A percentile compares a stretch with the other conserved stretches of the same genome.
Conservation (phyloP, 2,329 filamentous ascomycete species). For the Penicillium sp. region DNA sequence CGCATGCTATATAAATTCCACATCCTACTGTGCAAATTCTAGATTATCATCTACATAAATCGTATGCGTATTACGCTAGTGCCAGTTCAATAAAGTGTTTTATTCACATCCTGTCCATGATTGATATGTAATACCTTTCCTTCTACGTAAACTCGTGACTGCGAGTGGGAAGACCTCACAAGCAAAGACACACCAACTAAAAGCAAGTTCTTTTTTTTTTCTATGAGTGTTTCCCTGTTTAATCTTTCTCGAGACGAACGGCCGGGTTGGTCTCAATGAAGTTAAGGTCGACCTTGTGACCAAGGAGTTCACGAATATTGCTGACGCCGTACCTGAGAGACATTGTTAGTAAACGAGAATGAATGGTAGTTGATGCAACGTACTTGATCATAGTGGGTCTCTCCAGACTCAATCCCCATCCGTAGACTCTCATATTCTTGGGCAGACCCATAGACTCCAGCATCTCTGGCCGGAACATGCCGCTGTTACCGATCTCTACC, state of each 20-base stretch:
- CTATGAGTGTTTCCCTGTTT: slow-evolving; percentile 31
- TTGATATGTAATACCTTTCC: slow-evolving; percentile 25
- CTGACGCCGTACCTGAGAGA: slow-evolving; percentile 64
- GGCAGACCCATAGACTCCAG: slow-evolving; percentile 90
- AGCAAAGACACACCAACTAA: slow-evolving; percentile 21
- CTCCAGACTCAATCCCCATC: slow-evolving; percentile 89
- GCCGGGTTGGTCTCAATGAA: slow-evolving; percentile 92
- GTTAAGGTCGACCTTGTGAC: slow-evolving; percentile 90
- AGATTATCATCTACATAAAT: background rate
- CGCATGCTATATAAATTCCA: background rate
- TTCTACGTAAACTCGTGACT: slow-evolving; percentile 26
- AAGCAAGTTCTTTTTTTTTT: slow-evolving; percentile 16
- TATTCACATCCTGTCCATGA: slow-evolving; percentile 21
- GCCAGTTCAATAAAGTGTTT: slow-evolving; percentile 7
- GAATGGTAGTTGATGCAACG: slow-evolving; percentile 33
- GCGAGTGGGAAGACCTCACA: slow-evolving; percentile 7
- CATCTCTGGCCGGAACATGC: slow-evolving; percentile 99
- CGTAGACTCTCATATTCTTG: slow-evolving; percentile 88
- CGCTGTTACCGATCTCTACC: slow-evolving; percentile 96
- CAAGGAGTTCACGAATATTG: slow-evolving; percentile 88
- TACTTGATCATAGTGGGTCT: slow-evolving; percentile 97
- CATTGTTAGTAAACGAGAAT: slow-evolving; percentile 6
- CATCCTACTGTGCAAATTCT: background rate
- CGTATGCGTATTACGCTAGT: background rate
- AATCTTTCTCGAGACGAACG: slow-evolving; percentile 83